These are phyloP conservation scores for Talaromyces sp. DNA, from an alignment of 2,329 filamentous ascomycete species.

Conservation along the genomic window DNA sequence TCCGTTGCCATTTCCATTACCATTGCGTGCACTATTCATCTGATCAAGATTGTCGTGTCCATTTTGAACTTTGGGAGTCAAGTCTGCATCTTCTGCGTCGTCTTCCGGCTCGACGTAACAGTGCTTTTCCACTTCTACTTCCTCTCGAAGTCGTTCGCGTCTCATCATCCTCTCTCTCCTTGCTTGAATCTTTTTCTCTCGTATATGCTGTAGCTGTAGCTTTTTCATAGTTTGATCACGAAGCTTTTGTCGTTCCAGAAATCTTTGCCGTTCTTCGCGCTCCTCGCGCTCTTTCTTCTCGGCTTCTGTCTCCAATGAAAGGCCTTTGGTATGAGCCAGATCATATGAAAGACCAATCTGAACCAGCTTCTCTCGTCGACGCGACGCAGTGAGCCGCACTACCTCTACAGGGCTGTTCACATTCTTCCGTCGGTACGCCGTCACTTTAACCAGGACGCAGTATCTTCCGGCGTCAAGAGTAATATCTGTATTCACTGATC, in stretches of 20 bases:
- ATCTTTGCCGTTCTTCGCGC: slow-evolving; percentile 36
- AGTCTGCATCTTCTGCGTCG: not conserved
- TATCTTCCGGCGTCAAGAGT: slow-evolving; percentile 72
- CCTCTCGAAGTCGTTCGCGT: slow-evolving; percentile 20
- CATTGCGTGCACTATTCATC: not conserved
- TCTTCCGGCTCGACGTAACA: slow-evolving; percentile 5
- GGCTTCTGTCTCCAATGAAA: slow-evolving; percentile 34
- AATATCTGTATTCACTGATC: slow-evolving; percentile 74
- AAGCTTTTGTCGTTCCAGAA: slow-evolving; percentile 34
- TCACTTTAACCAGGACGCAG: slow-evolving; percentile 70
- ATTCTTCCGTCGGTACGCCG: slow-evolving; percentile 56
- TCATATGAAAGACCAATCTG: slow-evolving; percentile 48
- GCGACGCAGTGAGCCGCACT: slow-evolving; percentile 61
- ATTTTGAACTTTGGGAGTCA: not conserved
- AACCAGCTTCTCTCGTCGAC: slow-evolving; percentile 66
- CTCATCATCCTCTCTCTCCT: slow-evolving; percentile 32
- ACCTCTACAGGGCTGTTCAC: slow-evolving; percentile 62
- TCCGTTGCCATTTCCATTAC: not conserved
- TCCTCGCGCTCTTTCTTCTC: slow-evolving; percentile 35
- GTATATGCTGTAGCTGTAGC: slow-evolving; percentile 42
- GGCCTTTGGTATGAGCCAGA: slow-evolving; percentile 45
- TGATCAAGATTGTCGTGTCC: not conserved
- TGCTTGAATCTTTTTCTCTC: slow-evolving; percentile 35
- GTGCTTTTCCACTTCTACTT: not conserved
- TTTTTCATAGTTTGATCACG: slow-evolving; percentile 38